Evolutionary conservation across 306 rosid genomes (phyloP).

Genomic region (Comarum palustre): DNA sequence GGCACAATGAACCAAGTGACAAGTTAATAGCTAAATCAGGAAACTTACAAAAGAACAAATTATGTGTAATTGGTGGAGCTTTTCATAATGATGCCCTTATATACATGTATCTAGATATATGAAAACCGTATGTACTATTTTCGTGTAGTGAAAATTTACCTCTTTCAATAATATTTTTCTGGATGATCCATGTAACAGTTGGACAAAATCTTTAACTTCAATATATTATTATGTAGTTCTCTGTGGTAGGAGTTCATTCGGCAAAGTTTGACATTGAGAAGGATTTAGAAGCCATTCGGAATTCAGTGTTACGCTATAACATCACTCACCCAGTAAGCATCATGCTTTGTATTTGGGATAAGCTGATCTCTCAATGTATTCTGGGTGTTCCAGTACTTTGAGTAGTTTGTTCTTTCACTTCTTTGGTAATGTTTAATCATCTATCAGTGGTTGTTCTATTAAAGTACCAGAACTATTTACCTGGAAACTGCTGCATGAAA

Average conservation of each 20-base stretch:
- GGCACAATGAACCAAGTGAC: neutral
- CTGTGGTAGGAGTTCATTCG: conserved; percentile 95
- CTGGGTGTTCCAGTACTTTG: neutral
- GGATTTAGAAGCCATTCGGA: conserved; percentile 95
- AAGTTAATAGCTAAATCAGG: neutral
- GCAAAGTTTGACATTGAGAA: conserved; percentile 96
- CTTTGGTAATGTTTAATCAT: neutral
- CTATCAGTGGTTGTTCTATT: neutral
- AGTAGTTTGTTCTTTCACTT: neutral
- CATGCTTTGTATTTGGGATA: conserved; percentile 3
- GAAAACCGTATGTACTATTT: neutral
- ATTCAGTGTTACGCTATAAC: conserved; percentile 87
- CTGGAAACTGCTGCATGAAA: neutral
- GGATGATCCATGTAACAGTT: conserved; percentile 9
- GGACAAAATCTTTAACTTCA: neutral
- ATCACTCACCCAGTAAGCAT: conserved; percentile 86
- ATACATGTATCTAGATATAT: neutral
- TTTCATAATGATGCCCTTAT: neutral
- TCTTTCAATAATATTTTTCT: neutral
- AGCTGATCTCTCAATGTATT: conserved; percentile 1
- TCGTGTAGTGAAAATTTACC: neutral
- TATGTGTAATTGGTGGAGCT: neutral
- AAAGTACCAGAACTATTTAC: neutral
- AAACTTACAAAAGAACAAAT: neutral
- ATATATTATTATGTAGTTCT: conserved; percentile 44